Percentiles rank a stretch among this genome's conserved stretches.
These are phyloP conservation scores for Monilinia fructicola DNA, from an alignment of 2,329 filamentous ascomycete species.

Conservation along the genomic window DNA sequence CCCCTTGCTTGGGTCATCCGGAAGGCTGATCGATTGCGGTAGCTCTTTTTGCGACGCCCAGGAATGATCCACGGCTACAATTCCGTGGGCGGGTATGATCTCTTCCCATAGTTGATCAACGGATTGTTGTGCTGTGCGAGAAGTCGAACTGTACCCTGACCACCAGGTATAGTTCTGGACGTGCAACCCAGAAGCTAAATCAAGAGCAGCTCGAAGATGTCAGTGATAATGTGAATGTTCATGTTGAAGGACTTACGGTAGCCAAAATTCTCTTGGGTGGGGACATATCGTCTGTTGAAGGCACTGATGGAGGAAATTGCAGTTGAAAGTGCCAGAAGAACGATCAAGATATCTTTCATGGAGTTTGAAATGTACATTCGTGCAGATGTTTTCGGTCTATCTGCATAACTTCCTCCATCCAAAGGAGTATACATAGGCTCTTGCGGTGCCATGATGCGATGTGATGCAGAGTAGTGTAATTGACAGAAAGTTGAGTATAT, in stretches of 20 bases:
- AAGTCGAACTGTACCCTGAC: background rate
- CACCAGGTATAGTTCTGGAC: background rate
- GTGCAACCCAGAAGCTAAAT: background rate
- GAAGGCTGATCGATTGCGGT: background rate
- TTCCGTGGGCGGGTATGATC: background rate
- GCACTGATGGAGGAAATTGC: background rate
- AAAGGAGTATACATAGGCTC: background rate
- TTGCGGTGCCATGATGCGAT: background rate
- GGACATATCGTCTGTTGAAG: background rate
- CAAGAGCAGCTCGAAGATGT: background rate
- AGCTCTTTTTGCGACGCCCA: background rate
- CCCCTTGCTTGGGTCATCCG: background rate
- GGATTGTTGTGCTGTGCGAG: background rate
- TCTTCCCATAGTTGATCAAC: background rate
- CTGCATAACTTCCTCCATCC: background rate
- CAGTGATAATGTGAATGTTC: background rate
- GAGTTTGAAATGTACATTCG: background rate
- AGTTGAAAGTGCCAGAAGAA: background rate
- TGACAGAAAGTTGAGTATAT: background rate
- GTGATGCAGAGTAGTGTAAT: background rate
- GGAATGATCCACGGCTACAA: background rate
- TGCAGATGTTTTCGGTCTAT: background rate
- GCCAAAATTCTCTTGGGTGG: background rate
- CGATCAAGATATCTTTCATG: background rate
- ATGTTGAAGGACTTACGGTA: background rate